These are phyloP conservation scores for Candida tropicalis DNA, from an alignment of 1,139 yeast genomes.

Conservation along the genomic window DNA sequence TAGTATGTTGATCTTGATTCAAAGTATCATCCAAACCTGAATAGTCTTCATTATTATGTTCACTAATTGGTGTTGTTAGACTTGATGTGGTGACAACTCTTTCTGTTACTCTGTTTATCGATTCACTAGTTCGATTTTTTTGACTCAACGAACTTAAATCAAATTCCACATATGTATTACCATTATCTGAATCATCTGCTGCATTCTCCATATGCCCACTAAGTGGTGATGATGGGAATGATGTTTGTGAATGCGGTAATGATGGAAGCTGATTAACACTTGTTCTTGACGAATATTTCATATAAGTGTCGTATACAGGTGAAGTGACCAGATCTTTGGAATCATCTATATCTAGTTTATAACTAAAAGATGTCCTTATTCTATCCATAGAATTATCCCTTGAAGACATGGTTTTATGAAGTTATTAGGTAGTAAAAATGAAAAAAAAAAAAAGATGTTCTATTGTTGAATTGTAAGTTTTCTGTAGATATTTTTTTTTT, in stretches of 20 bases:
- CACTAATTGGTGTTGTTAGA: constrained; percentile 5
- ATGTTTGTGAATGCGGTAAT: constrained; percentile 19
- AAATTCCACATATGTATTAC: constrained; percentile 15
- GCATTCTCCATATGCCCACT: constrained; percentile 13
- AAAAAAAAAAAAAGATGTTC: not conserved
- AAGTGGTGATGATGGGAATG: constrained; percentile 4
- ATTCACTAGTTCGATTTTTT: constrained; percentile 9
- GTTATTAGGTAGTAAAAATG: not conserved
- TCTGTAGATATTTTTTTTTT: not conserved
- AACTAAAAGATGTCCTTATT: constrained; percentile 1
- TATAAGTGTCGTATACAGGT: constrained; percentile 8
- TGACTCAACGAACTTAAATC: constrained; percentile 12
- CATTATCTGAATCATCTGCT: constrained; percentile 6
- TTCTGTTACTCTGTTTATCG: constrained; percentile 8
- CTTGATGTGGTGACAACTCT: constrained; percentile 11
- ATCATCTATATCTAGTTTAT: constrained; percentile 3
- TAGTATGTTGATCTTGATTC: constrained; percentile 4
- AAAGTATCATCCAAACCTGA: constrained; percentile 6
- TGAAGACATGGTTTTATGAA: constrained; percentile 7
- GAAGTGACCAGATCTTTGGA: constrained; percentile 12
- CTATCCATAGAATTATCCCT: constrained; percentile 8
- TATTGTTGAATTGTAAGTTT: not conserved
- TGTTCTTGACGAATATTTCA: constrained; percentile 16
- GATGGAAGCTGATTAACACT: constrained; percentile 24
- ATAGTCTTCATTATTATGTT: constrained; percentile 2